Percentiles rank a stretch among this genome's conserved stretches.
phyloP scores from a whole-genome alignment of 495 filamentous ascomycete genomes.

The Eremomyces bilateralis region DNA sequence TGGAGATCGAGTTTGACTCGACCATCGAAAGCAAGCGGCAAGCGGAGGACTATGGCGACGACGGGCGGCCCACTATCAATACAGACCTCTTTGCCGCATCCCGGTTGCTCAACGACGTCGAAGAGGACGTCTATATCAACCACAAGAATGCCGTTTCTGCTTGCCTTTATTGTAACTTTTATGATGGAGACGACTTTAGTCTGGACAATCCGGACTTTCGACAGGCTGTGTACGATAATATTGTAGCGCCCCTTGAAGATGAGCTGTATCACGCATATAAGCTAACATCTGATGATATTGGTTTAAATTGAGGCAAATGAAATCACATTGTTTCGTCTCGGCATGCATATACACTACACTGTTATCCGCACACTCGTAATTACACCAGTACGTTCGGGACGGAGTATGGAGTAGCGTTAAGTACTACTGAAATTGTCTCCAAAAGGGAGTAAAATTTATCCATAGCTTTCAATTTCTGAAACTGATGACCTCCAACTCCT shows the following conservation, averaged over 20 bases:
- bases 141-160: conserved; percentile 1
- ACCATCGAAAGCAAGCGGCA: conserved; percentile 3
- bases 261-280: too few relatives aligned
- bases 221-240: conserved; percentile 1
- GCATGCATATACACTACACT: too few relatives aligned
- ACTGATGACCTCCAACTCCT: too few relatives aligned
- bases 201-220: conserved; percentile 1
- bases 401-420: too few relatives aligned
- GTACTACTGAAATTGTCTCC: too few relatives aligned
- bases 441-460: too few relatives aligned
- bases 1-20: conserved; percentile 1
- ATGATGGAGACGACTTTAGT: background rate
- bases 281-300: too few relatives aligned
- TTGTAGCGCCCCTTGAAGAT: conserved; percentile 2
- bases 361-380: too few relatives aligned
- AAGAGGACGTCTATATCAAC: conserved; percentile 1
- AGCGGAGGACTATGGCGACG: conserved; percentile 1
- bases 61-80: conserved; percentile 1
- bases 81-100: conserved; percentile 3
- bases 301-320: too few relatives aligned
- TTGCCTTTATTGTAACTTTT: conserved; percentile 2
- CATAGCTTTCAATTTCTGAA: too few relatives aligned
- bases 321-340: too few relatives aligned
- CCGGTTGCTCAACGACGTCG: background rate
- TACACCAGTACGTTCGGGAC: too few relatives aligned